phyloP scores from a whole-genome alignment of 768 basidiomycete genomes.

The Leucosporidium yakuticum region DNA sequence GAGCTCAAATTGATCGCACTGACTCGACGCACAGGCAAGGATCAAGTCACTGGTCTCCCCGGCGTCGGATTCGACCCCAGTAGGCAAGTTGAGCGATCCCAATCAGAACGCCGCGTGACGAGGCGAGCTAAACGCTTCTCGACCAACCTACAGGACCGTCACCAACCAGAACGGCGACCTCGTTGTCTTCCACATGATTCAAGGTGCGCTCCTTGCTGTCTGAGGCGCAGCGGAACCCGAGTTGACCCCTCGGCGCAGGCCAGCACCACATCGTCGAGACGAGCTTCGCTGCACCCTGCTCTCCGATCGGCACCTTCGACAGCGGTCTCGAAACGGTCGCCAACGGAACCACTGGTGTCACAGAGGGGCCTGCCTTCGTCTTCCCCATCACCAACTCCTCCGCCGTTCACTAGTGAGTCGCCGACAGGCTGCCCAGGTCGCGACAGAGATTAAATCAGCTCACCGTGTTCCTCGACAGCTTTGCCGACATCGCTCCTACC shows the following conservation, averaged over 20 bases:
- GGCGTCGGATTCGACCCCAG: slow-evolving; percentile 19
- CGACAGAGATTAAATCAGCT: neutral
- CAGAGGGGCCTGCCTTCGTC: slow-evolving; percentile 1
- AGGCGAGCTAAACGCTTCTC: neutral
- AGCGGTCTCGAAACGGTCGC: neutral
- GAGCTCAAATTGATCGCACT: no score
- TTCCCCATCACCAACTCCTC: slow-evolving; percentile 22
- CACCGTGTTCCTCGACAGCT: neutral
- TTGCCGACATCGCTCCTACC: slow-evolving; percentile 3
- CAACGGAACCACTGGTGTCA: neutral
- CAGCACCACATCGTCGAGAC: slow-evolving; percentile 21
- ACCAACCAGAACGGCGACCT: neutral
- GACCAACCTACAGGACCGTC: slow-evolving; percentile 2
- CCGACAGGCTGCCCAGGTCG: no score
- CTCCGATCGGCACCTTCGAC: slow-evolving; percentile 10
- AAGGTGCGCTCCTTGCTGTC: neutral
- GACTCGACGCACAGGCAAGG: slow-evolving; percentile 15
- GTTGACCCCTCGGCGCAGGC: no score
- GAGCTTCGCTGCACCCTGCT: slow-evolving; percentile 11
- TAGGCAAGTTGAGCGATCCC: no score
- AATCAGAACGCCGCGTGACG: no score
- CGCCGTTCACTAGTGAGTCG: neutral
- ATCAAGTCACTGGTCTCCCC: slow-evolving; percentile 13
- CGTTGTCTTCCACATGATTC: slow-evolving; percentile 9
- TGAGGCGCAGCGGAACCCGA: no score